Base-by-base conservation (phyloP, 192 early-diverging fungal genomes). In the Spizellomyces punctatus region DNA sequence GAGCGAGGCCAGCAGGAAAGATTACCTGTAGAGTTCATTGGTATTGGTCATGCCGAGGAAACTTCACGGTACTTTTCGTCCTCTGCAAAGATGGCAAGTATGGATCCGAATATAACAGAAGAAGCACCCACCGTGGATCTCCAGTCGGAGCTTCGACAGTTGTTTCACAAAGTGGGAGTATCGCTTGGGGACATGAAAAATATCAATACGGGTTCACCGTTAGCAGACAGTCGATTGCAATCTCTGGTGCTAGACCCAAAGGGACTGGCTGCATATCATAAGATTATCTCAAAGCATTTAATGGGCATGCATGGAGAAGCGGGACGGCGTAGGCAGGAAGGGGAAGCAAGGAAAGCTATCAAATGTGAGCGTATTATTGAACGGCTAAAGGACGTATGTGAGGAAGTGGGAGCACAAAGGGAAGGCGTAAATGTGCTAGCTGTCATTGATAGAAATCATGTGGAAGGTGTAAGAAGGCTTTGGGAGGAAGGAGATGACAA, bases 1-100 rank as follows among this genome's bases (percentile, higher is more conserved):
- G 66, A 75, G 36, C 45, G 47, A 7, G 58, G 62, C 10, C 50
- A 52, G 17, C 62, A 47, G 7, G 16, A 56, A 63, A 2, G 27
- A 4, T 36, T 72, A 27, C 71, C 71, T 41, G 73, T 75, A 2
- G 73, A 68, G 66, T 75, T 58, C 19, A 69, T 75, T 19, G 66
- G 66, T n/a, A 62, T 75, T 46, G 65, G 66, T 12, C 8, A 27
- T 8, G 66, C 65, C 6, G 73, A 75, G 66, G 73, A 75, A 45
- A 41, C 9, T 17, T 58, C 61, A 52, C 56, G 66, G 22, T 46
- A 62, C 19, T 21, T 75, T 8, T 52, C 66, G 19, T 19, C 54
- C n/a, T 19, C n/a, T 56, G n/a, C 4, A 7, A 56, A 19, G 7
- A 41, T 10, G 36, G 3, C 16, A 41, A 19, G 17, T 19, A 14